Evolutionary conservation across 805 yeast genomes (phyloP).

Genomic region (Yarrowia phangngaensis): DNA sequence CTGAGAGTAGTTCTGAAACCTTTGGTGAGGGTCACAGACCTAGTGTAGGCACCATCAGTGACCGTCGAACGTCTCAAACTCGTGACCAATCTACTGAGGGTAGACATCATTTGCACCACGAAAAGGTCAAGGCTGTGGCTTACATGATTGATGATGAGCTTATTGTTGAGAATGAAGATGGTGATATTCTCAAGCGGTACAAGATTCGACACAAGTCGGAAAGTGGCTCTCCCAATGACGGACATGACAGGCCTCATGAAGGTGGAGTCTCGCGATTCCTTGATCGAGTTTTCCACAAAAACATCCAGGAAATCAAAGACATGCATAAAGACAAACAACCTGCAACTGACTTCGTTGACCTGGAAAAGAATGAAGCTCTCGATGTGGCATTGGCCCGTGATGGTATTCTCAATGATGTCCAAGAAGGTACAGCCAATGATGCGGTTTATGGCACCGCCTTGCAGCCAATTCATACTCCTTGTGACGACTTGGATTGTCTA

Average conservation of each 20-base stretch:
- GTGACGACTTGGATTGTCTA: constrained; percentile 16
- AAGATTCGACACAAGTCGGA: constrained; percentile 45
- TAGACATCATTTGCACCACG: constrained; percentile 19
- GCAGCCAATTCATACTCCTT: constrained; percentile 19
- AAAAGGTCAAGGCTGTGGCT: constrained; percentile 52
- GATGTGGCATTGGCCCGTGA: constrained; percentile 17
- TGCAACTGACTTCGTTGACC: constrained; percentile 18
- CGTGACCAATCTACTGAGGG: constrained; percentile 20
- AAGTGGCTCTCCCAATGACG: not conserved
- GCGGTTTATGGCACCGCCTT: constrained; percentile 10
- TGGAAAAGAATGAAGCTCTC: constrained; percentile 20
- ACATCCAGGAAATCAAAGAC: constrained; percentile 12
- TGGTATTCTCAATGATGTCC: constrained; percentile 3
- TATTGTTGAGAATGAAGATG: constrained; percentile 84
- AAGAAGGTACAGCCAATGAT: constrained; percentile 2
- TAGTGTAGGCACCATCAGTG: constrained; percentile 1
- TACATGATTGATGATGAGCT: constrained; percentile 74
- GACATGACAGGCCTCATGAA: not conserved
- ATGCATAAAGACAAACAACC: constrained; percentile 20
- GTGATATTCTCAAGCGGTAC: constrained; percentile 84
- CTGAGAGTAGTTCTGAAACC: constrained; percentile 26
- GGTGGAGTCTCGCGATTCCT: constrained; percentile 5
- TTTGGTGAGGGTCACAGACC: constrained; percentile 10
- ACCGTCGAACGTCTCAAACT: constrained; percentile 1
- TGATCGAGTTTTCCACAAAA: constrained; percentile 6